Evolutionary conservation across 2,329 filamentous ascomycete species (phyloP), one percentile per base, ranked within the genome.

Genomic region (Penicillium occitanis): DNA sequence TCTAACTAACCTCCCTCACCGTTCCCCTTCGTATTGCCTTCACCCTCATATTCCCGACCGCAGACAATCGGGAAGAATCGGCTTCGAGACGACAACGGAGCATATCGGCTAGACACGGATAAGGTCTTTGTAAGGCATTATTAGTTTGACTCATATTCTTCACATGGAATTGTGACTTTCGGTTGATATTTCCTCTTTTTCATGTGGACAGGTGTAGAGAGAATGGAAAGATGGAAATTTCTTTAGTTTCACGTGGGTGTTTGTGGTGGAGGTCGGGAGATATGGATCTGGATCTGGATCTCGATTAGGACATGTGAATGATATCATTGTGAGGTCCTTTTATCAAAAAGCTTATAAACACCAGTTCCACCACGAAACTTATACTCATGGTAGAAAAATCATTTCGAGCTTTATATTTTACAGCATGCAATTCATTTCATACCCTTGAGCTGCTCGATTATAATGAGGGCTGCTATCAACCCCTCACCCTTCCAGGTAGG

Each of bases 281-380:
- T 22, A 28, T 40, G 7, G 17, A 40, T 28, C 14, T 42, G 10
- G 19, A 44, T 40, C 8, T 44, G 10, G 11, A 13, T 25, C 22
- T 19, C 19, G 19, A 19, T 25, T 13, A 13, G n/a, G 33, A 22
- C 44, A 60, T 60, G 44, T 57, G 55, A 57, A 66, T 66, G 65
- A 66, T 63, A 66, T 66, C 65, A 66, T 66, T 50, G 44, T 66
- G 65, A 66, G 65, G 65, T 61, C n/a, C 22, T 1, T 33, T 22
- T 58, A 33, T n/a, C 6, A 44, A n/a, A n/a, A 6, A 19, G 50
- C 7, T 53, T 53, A 53, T 40, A 58, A 58, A 28, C 13, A 11
- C 1, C 30, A 42, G 6, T 55, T 55, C 30, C 8, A 53, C 50
- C 14, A 53, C 13, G 3, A 44, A n/a, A 44, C n/a, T 50, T 19